Evolutionary conservation across 371 early-diverging fungal genomes (phyloP), one percentile per base, ranked within the genome.

Genomic region (Mycotypha africana): DNA sequence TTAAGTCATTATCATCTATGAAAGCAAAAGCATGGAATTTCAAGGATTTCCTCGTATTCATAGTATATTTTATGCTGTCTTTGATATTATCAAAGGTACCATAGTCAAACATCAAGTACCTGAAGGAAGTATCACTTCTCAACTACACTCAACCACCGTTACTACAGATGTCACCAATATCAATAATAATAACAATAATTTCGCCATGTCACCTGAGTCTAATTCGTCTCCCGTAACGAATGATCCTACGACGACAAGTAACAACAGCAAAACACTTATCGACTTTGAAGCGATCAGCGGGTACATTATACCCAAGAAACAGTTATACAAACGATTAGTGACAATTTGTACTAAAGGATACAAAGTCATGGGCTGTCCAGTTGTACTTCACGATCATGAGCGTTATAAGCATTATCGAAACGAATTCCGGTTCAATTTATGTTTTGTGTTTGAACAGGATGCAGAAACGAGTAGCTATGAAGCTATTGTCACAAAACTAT

Each of bases 281-380:
- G 85, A 89, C 61, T 91, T 93, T 56, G 89, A 90, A 48, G 72
- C 85, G n/a, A 84, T 91, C 38, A 81, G 84, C n/a, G 91, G 91
- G 47, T 91, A 85, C 48, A 78, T 92, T 42, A 92, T 93, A 41
- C 92, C 94, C 1, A 91, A 92, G 53, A 77, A 83, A 7, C 78
- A 78, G 24, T 74, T 93, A 7, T 88, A 85, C 52, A 83, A 85
- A 47, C 78, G 85, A 3, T 76, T 91, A 5, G 84, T 92, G 24
- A 84, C 85, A n/a, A 74, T 89, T 15, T 79, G 78, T 16, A 84
- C 85, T 8, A 72, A 76, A 31, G 71, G 75, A 1, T 85, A 88
- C 60, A 82, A 86, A 47, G 78, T 91, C 11, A 77, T 90, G 61
- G 85, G 92, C 0, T 82, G 75, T 59, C 92, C 92, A 11, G 83